Percentiles rank a stretch among this genome's conserved stretches.
phyloP scores from a whole-genome alignment of 495 filamentous ascomycete genomes.

The Hypomontagnella submonticulosa region DNA sequence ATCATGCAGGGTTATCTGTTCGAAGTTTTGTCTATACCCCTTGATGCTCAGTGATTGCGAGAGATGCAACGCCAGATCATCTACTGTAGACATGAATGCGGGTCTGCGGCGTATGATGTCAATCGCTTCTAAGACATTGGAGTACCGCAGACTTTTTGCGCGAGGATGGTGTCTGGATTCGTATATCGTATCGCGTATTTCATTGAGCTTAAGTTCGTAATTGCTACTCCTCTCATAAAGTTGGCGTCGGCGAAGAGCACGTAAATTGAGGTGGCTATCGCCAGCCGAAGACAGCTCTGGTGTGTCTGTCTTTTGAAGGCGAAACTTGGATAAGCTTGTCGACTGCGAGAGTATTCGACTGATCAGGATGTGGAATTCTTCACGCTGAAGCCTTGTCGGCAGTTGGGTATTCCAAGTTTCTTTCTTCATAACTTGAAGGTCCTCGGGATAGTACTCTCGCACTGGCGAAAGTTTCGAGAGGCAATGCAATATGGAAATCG shows the following conservation, averaged over 20 bases:
- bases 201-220: slow-evolving; percentile 11
- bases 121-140: slow-evolving; percentile 46
- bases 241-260: slow-evolving; percentile 52
- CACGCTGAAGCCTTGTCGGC: slow-evolving; percentile 63
- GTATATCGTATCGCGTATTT: slow-evolving; percentile 27
- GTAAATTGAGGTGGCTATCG: slow-evolving; percentile 44
- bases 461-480: slow-evolving; percentile 64
- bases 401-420: slow-evolving; percentile 58
- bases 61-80: slow-evolving; percentile 44
- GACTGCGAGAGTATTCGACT: slow-evolving; percentile 56
- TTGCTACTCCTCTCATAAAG: slow-evolving; percentile 49
- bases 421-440: slow-evolving; percentile 61
- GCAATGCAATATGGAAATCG: not conserved
- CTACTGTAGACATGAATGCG: slow-evolving; percentile 40
- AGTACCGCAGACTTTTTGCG: slow-evolving; percentile 27
- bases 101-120: slow-evolving; percentile 46
- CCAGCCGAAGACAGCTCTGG: slow-evolving; percentile 6
- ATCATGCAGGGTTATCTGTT: slow-evolving; percentile 49
- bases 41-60: slow-evolving; percentile 47
- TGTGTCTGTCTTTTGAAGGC: slow-evolving; percentile 9
- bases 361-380: slow-evolving; percentile 54
- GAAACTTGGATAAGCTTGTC: slow-evolving; percentile 48
- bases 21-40: slow-evolving; percentile 44
- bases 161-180: slow-evolving; percentile 33
- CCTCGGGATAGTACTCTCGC: slow-evolving; percentile 65